A percentile compares a stretch with the other conserved stretches of the same genome.
Evolutionary conservation across 1,139 yeast species (phyloP).

Genomic region (Candida dubliniensis): DNA sequence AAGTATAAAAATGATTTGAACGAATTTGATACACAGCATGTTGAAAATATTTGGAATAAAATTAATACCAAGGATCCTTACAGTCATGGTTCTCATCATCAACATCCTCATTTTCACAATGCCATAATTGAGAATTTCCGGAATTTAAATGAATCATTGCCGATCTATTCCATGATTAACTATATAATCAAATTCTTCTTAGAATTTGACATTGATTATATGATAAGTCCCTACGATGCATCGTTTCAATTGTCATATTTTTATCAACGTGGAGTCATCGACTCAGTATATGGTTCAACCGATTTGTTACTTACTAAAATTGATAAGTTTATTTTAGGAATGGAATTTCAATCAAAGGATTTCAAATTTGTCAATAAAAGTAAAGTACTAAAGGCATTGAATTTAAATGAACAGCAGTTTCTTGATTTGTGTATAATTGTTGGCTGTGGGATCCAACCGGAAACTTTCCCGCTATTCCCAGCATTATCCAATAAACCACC

Average conservation of each 20-base stretch:
- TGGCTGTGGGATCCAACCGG: slow-evolving; percentile 77
- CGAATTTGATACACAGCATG: slow-evolving; percentile 44
- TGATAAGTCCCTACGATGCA: slow-evolving; percentile 82
- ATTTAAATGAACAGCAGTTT: slow-evolving; percentile 62
- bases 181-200: slow-evolving; percentile 61
- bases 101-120: slow-evolving; percentile 26
- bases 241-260: slow-evolving; percentile 81
- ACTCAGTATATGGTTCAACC: slow-evolving; percentile 81
- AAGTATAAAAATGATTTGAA: slow-evolving; percentile 29
- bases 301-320: slow-evolving; percentile 67
- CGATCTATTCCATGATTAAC: slow-evolving; percentile 49
- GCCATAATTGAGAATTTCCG: slow-evolving; percentile 42
- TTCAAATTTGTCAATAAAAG: slow-evolving; percentile 66
- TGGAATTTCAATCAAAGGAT: slow-evolving; percentile 65
- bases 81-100: neutral
- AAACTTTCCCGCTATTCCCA: slow-evolving; percentile 59
- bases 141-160: slow-evolving; percentile 46
- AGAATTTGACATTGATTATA: slow-evolving; percentile 58
- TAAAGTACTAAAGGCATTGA: slow-evolving; percentile 60
- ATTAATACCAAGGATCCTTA: slow-evolving; percentile 20
- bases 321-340: slow-evolving; percentile 69
- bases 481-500: slow-evolving; percentile 34
- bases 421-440: slow-evolving; percentile 73
- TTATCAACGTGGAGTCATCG: slow-evolving; percentile 55
- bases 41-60: slow-evolving; percentile 49